These are phyloP conservation scores for Phanerochaete sordida DNA, from an alignment of 768 basidiomycete species.

Conservation along the genomic window DNA sequence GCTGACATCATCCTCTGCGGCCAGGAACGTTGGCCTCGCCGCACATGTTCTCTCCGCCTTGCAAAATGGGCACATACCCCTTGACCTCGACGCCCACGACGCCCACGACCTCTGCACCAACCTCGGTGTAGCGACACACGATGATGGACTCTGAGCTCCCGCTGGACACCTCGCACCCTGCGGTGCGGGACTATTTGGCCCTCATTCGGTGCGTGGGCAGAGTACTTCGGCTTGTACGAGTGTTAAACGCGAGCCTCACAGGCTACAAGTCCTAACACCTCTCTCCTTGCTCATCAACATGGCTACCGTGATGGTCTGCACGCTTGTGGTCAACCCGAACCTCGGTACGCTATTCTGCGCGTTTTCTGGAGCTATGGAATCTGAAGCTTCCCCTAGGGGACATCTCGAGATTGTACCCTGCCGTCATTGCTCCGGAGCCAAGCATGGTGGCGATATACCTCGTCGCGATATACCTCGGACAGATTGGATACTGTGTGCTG, in stretches of 20 bases:
- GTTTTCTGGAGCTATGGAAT: neutral
- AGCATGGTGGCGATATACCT: constrained; percentile 59
- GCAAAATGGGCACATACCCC: neutral
- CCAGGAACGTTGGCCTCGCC: neutral
- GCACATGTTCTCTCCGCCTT: neutral
- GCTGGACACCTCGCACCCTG: constrained; percentile 56
- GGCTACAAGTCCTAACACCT: constrained; percentile 86
- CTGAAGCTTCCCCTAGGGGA: constrained; percentile 33
- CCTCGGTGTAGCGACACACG: neutral
- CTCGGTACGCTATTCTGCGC: constrained; percentile 36
- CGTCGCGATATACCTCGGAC: constrained; percentile 54
- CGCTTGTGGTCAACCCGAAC: constrained; percentile 62
- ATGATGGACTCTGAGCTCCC: constrained; percentile 28
- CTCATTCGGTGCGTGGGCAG: constrained; percentile 46
- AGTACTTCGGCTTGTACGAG: neutral
- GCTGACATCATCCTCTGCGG: neutral
- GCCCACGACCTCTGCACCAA: neutral
- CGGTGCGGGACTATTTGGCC: constrained; percentile 60
- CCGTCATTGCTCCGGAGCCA: constrained; percentile 68
- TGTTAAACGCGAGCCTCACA: constrained; percentile 13
- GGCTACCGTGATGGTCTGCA: constrained; percentile 65
- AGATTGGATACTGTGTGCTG: constrained; percentile 81
- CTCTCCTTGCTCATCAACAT: constrained; percentile 81
- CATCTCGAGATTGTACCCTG: constrained; percentile 53
- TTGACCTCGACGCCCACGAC: neutral